These are phyloP conservation scores for Ziziphus jujuba DNA, from an alignment of 306 rosid species.

Conservation along the genomic window DNA sequence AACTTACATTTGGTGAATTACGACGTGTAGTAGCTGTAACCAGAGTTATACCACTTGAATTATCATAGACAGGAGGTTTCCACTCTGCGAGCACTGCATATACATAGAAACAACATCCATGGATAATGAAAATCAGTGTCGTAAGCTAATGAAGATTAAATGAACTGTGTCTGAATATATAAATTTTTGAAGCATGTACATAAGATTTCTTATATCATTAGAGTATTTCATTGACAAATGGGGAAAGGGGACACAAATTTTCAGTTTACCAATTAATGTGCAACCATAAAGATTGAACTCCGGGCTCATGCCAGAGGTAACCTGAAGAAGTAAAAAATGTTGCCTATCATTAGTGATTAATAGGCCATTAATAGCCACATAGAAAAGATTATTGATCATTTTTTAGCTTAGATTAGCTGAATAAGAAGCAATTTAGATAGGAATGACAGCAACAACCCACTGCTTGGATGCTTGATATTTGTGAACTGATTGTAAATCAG, in stretches of 20 bases:
- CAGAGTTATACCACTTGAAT: slow-evolving; percentile 62
- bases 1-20: slow-evolving; percentile 80
- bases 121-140: slow-evolving; percentile 11
- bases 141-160: too few relatives aligned
- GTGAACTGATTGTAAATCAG: neutral
- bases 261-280: slow-evolving; percentile 66
- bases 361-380: neutral
- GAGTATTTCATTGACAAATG: neutral
- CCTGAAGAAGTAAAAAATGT: slow-evolving; percentile 41
- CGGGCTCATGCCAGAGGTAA: slow-evolving; percentile 93
- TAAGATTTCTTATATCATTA: too few relatives aligned
- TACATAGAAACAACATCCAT: slow-evolving; percentile 12
- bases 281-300: slow-evolving; percentile 80
- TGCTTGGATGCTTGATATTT: neutral
- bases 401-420: neutral
- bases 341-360: neutral
- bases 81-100: slow-evolving; percentile 81
- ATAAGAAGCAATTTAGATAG: neutral
- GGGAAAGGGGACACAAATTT: slow-evolving; percentile 18
- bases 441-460: neutral
- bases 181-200: too few relatives aligned
- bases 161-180: too few relatives aligned
- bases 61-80: slow-evolving; percentile 92
- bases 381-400: neutral
- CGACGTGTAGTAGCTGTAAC: slow-evolving; percentile 83